These are phyloP conservation scores for Fusarium hostae DNA, from an alignment of 2,329 filamentous ascomycete genomes.

Conservation along the genomic window DNA sequence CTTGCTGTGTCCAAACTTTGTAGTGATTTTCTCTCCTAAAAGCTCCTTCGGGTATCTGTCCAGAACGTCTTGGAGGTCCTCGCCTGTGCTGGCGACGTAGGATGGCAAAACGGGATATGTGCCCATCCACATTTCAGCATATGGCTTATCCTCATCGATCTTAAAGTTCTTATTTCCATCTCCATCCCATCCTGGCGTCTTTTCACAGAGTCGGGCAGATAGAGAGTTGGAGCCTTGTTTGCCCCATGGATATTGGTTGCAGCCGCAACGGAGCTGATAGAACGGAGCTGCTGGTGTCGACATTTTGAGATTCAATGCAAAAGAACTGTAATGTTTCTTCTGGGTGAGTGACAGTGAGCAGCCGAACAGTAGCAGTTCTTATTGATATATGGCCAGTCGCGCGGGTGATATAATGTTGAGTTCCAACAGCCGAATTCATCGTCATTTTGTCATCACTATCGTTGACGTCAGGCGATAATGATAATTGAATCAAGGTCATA, in stretches of 20 bases:
- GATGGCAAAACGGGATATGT: constrained; percentile 79
- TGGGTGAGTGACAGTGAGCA: no score
- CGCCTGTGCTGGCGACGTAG: constrained; percentile 68
- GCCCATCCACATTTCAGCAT: constrained; percentile 79
- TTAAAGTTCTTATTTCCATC: constrained; percentile 59
- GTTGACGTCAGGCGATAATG: constrained; percentile 37
- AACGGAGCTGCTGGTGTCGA: constrained; percentile 45
- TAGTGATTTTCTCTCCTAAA: constrained; percentile 69
- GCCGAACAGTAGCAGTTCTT: no score
- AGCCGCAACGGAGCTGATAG: constrained; percentile 59
- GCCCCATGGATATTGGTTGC: constrained; percentile 76
- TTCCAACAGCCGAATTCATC: not conserved
- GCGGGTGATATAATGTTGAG: not conserved
- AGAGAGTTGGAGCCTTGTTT: constrained; percentile 73
- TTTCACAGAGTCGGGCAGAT: constrained; percentile 71
- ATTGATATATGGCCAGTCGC: not conserved
- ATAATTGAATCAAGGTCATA: constrained; percentile 3
- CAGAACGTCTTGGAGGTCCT: constrained; percentile 73
- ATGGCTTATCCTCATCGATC: constrained; percentile 71
- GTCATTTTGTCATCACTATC: constrained; percentile 42
- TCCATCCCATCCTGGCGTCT: constrained; percentile 64
- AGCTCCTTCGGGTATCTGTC: constrained; percentile 70
- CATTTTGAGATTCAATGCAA: constrained; percentile 13
- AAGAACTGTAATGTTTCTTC: not conserved
- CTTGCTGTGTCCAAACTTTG: constrained; percentile 69